phyloP scores from a whole-genome alignment of 2,329 filamentous ascomycete species.

The Colletotrichum lentis region DNA sequence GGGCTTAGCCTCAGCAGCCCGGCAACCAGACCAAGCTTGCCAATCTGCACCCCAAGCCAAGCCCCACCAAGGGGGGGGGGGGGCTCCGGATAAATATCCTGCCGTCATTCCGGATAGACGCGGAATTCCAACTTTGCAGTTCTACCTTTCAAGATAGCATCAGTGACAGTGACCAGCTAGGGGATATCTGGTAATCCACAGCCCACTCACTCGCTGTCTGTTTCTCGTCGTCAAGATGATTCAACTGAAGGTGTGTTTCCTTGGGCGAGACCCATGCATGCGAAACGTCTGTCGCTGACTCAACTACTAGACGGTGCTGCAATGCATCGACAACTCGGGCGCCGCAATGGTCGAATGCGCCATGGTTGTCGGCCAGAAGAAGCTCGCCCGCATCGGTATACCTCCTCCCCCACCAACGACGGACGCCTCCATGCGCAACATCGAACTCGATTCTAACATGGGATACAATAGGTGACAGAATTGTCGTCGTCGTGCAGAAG shows the following conservation, averaged over 20 bases:
- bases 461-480: conserved; percentile 78
- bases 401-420: background rate
- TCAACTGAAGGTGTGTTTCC: conserved; percentile 77
- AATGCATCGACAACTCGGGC: conserved; percentile 99
- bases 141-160: conserved; percentile 36
- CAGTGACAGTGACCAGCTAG: conserved; percentile 9
- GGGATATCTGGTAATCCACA: conserved; percentile 24
- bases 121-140: conserved; percentile 31
- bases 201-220: conserved; percentile 10
- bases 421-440: background rate
- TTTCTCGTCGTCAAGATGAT: conserved; percentile 73
- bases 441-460: conserved; percentile 54
- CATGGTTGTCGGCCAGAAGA: conserved; percentile 90
- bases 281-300: background rate
- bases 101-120: background rate
- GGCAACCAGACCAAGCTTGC: background rate
- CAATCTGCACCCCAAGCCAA: background rate
- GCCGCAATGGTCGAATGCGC: conserved; percentile 97
- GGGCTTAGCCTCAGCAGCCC: conserved; percentile 6
- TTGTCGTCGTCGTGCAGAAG: conserved; percentile 97
- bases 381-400: conserved; percentile 86
- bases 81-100: background rate
- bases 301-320: conserved; percentile 81
- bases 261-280: accelerated
- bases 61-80: too few species aligned